Evolutionary conservation across 208 protist genomes (phyloP).

Genomic region (Acanthamoeba royreba): DNA sequence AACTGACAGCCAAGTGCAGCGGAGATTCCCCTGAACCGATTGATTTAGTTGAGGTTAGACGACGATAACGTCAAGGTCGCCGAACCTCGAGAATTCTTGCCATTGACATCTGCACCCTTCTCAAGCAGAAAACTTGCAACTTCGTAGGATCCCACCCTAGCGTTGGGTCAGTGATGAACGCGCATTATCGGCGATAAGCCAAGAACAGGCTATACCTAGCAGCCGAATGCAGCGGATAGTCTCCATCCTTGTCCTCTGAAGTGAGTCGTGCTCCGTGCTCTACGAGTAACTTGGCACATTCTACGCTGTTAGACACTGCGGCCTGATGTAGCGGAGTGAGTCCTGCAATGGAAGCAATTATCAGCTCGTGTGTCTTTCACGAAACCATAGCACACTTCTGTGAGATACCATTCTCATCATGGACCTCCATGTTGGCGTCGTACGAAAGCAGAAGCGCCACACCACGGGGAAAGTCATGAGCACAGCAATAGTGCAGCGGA

Average conservation of each 20-base stretch:
- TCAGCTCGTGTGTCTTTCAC: too few species aligned
- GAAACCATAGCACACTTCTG: neutral
- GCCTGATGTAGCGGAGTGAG: conserved; percentile 24
- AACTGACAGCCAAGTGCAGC: neutral
- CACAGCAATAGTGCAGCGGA: conserved; percentile 34
- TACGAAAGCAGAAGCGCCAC: neutral
- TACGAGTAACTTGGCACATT: neutral
- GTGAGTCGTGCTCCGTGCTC: neutral
- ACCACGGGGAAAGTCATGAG: conserved; percentile 5
- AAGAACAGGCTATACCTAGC: neutral
- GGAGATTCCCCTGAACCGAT: neutral
- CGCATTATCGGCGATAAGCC: neutral
- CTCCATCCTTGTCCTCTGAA: conserved; percentile 28
- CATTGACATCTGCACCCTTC: conserved; percentile 14
- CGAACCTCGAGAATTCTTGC: neutral
- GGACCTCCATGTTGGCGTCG: neutral
- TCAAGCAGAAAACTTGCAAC: neutral
- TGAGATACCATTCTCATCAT: conserved; percentile 1
- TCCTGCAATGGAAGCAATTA: too few species aligned
- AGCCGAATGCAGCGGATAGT: neutral
- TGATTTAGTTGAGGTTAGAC: neutral
- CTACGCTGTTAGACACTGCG: neutral
- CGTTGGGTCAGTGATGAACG: too few species aligned
- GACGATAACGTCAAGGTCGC: neutral
- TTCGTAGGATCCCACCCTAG: neutral